These are phyloP conservation scores for Megacollybia platyphylla DNA, from an alignment of 1,284 basidiomycete species.

Conservation along the genomic window DNA sequence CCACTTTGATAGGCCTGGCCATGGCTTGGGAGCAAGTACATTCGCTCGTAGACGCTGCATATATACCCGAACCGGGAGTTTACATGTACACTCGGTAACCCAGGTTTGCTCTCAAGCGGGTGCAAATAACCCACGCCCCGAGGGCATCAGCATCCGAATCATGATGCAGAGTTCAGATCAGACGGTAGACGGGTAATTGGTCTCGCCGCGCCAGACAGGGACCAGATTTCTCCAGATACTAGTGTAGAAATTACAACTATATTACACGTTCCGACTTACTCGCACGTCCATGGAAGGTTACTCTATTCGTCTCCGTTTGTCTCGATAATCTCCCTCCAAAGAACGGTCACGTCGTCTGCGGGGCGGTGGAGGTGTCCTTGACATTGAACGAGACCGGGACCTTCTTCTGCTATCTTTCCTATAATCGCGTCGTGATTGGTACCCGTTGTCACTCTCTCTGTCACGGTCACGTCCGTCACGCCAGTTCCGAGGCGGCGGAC, in stretches of 20 bases:
- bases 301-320: conserved; percentile 22
- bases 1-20: conserved; percentile 40
- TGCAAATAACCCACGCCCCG: too few species aligned
- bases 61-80: too few species aligned
- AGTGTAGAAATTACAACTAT: too few species aligned
- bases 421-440: conserved; percentile 10
- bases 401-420: neutral
- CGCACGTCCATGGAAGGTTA: conserved; percentile 6
- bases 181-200: too few species aligned
- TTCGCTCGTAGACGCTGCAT: neutral
- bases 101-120: too few species aligned
- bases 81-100: too few species aligned
- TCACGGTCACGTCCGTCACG: conserved; percentile 28
- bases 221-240: too few species aligned
- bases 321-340: conserved; percentile 12
- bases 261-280: too few species aligned
- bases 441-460: conserved; percentile 8
- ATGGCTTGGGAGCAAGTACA: conserved; percentile 10
- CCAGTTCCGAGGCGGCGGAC: conserved; percentile 14
- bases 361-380: neutral
- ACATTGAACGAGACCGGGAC: neutral
- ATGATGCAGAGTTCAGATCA: too few species aligned
- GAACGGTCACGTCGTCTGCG: conserved; percentile 21
- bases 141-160: too few species aligned
- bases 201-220: too few species aligned